phyloP scores from a whole-genome alignment of 768 basidiomycete species.

The Panaeolus cyanescens region DNA sequence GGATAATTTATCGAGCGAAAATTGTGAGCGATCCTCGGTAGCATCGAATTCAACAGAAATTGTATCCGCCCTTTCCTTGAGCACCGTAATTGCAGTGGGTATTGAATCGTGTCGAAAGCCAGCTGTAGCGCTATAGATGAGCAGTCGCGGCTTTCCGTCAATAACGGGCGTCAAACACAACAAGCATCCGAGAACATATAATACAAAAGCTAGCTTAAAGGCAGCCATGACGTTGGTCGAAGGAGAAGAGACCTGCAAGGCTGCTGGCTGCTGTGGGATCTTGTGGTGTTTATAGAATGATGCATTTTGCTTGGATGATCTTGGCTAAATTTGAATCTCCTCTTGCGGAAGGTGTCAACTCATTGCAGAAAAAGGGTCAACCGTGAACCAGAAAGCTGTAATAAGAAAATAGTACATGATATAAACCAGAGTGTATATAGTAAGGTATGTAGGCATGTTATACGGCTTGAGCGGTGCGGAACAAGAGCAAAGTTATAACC shows the following conservation, averaged over 20 bases:
- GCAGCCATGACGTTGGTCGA: background rate
- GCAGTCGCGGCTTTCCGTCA: constrained; percentile 37
- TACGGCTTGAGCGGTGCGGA: background rate
- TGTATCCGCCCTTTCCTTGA: constrained; percentile 44
- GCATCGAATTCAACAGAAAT: constrained; percentile 60
- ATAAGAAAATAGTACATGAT: background rate
- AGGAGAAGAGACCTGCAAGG: too few species aligned
- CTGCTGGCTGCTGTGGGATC: too few species aligned
- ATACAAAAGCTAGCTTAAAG: background rate
- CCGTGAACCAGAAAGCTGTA: background rate
- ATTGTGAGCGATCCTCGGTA: constrained; percentile 61
- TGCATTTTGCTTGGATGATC: too few species aligned
- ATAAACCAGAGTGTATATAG: background rate
- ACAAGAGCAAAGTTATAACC: constrained; percentile 1
- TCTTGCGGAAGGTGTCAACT: background rate
- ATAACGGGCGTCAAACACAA: constrained; percentile 4
- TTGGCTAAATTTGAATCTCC: too few species aligned
- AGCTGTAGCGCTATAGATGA: constrained; percentile 63
- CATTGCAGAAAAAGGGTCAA: background rate
- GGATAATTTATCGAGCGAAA: constrained; percentile 55
- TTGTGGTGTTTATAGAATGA: too few species aligned
- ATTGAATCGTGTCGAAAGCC: constrained; percentile 77
- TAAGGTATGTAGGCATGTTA: background rate
- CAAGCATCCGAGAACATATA: background rate
- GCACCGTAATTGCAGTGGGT: constrained; percentile 62